Base-by-base conservation (phyloP, 768 basidiomycete species). In the Rhodotorula kratochvilovae region DNA sequence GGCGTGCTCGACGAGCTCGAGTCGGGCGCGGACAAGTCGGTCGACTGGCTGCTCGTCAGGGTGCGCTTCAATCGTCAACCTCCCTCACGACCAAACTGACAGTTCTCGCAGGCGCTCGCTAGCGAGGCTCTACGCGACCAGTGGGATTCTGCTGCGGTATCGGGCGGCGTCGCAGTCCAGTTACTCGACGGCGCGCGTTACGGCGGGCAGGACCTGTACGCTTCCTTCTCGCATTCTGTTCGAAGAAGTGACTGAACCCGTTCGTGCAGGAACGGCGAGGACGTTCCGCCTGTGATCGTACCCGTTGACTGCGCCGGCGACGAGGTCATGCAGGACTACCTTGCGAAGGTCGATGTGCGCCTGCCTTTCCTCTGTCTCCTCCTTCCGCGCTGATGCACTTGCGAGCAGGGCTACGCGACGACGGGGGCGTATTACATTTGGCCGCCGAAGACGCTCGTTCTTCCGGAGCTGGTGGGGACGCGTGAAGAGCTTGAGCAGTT, bases 301-400 rank as follows among this genome's bases (percentile, higher is more conserved):
- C 50, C 51, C 35, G 50, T 63, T 17, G 13, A 35, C 17, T 63
- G 61, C 39, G 50, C 27, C 36, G 61, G 61, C 3, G 51, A 63
- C 31, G 15, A 5, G 1, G 35, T 63, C 50, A n/a, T 39, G 36
- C 23, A 17, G 15, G 36, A 39, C 50, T 63, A 51, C 50, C 7
- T 62, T 12, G 31, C 61, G 3, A 62, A 51, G 48, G 16, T 21
- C 3, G 51, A 51, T 17, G 60, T 50, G 17, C 33, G 60, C 46
- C 19, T 36, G 5, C 21, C 35, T 5, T 8, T 36, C 10, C 35
- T 13, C 39, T n/a, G n/a, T 13, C 39, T 13, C 39, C 39, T 39
- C 39, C 39, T n/a, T n/a, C 8, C 6, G 39, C 39, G 39, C 39
- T 39, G 13, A 39, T 39, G n/a, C 13, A 13, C 36, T 5, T 19